Percentiles rank a stretch among this genome's conserved stretches.
phyloP scores from a whole-genome alignment of 176 grass and related monocot genomes.

The Avena insularis region DNA sequence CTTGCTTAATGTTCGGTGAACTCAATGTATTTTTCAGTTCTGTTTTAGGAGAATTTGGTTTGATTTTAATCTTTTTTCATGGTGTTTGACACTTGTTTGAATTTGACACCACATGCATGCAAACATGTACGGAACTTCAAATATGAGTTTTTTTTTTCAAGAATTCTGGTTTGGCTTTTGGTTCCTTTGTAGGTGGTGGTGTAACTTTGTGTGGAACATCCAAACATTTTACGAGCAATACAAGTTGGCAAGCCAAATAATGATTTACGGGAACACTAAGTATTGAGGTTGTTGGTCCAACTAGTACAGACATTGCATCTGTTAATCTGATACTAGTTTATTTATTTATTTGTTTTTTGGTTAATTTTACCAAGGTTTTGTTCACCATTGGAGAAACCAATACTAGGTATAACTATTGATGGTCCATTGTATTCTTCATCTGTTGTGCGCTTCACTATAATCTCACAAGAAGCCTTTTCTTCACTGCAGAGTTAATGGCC shows the following conservation, averaged over 20 bases:
- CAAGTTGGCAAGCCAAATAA: not conserved
- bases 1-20: not conserved
- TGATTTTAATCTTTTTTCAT: too few relatives aligned
- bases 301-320: not conserved
- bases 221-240: not conserved
- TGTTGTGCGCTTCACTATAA: not conserved
- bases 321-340: not conserved
- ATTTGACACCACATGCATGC: too few relatives aligned
- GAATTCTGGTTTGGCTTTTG: not conserved
- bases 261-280: not conserved
- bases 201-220: slow-evolving; percentile 1
- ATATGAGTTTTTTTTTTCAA: not conserved
- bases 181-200: not conserved
- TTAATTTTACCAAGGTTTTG: not conserved
- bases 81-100: too few relatives aligned
- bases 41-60: too few relatives aligned
- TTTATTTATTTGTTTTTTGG: not conserved
- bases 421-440: not conserved
- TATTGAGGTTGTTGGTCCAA: not conserved
- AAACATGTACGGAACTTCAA: not conserved
- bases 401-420: not conserved
- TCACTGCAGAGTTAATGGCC: slow-evolving; percentile 53
- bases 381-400: not conserved
- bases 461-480: not conserved
- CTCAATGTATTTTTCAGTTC: not conserved